Evolutionary conservation across 805 yeast genomes (phyloP), one percentile per base, ranked within the genome.

Genomic region (Jamesozyma rosinii): DNA sequence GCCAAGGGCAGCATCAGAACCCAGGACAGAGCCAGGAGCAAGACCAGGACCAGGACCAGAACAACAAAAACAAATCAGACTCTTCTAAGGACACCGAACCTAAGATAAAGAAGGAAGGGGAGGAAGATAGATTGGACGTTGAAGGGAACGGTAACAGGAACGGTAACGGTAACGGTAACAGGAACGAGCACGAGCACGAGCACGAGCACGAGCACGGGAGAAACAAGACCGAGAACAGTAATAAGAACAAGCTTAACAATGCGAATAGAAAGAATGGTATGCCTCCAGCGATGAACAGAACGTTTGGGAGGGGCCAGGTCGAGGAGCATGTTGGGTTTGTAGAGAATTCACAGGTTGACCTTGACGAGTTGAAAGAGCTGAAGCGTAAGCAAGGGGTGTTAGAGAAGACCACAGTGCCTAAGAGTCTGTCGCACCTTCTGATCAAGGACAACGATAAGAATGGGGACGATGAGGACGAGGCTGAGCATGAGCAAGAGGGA

Each of bases 221-320:
- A 24, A 11, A 24, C 11, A 6, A 24, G 11, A 24, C 10, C 6
- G 29, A 24, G 11, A n/a, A n/a, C n/a, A n/a, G n/a, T n/a, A n/a
- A n/a, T n/a, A 33, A 14, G 21, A 20, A 3, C 35, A 39, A 14
- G 26, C 29, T 26, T 5, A 9, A n/a, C 24, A 17, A 13, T 3
- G 21, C 9, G 37, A 42, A 27, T 13, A 20, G 6, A 26, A 32
- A 36, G 5, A 36, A 34, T 33, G 81, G 80, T 15, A 72, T 77
- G 76, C 81, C 81, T 13, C 81, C 81, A 14, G 81, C 81, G 1
- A 64, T 74, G 29, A 70, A 72, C 14, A 66, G 83, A 50, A 69
- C 70, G 26, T 63, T 54, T 44, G 68, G 65, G 35, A 45, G 52
- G 31, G 48, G 57, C 6, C 63, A 58, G 48, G 61, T 52, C 15